Conservation (phyloP, 1,139 yeast species). For the Blastobotrys buckinghamii region DNA sequence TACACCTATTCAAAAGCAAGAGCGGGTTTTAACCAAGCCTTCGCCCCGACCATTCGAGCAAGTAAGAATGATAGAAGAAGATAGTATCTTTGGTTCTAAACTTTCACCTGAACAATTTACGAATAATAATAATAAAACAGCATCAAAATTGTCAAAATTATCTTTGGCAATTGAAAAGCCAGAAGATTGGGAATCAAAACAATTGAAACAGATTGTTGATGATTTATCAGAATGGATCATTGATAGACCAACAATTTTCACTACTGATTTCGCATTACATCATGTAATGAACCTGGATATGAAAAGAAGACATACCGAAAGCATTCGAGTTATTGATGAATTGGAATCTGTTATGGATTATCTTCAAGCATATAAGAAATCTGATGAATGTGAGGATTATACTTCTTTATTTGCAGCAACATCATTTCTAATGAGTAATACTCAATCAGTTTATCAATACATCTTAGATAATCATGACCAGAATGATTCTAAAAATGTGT, state of each 20-base stretch:
- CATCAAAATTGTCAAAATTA: background rate
- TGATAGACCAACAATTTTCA: background rate
- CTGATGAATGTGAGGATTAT: background rate
- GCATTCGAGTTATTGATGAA: background rate
- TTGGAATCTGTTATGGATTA: constrained; percentile 2
- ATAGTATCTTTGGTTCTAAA: background rate
- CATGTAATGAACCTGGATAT: background rate
- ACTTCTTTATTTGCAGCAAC: background rate
- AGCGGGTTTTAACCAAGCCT: too few species aligned
- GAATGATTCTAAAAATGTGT: background rate
- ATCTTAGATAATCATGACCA: background rate
- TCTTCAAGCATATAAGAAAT: background rate
- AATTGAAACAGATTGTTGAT: background rate
- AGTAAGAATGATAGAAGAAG: too few species aligned
- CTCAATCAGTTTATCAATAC: background rate
- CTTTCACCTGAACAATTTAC: background rate
- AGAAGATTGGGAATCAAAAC: background rate
- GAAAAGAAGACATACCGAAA: background rate
- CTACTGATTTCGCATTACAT: constrained; percentile 7
- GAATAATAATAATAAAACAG: background rate
- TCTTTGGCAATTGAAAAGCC: background rate
- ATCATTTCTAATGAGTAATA: background rate
- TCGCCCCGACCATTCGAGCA: too few species aligned
- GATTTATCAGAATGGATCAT: background rate
- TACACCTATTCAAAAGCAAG: too few species aligned